Conservation (phyloP, 1,284 basidiomycete genomes). For the Cutaneotrichosporon sp. region DNA sequence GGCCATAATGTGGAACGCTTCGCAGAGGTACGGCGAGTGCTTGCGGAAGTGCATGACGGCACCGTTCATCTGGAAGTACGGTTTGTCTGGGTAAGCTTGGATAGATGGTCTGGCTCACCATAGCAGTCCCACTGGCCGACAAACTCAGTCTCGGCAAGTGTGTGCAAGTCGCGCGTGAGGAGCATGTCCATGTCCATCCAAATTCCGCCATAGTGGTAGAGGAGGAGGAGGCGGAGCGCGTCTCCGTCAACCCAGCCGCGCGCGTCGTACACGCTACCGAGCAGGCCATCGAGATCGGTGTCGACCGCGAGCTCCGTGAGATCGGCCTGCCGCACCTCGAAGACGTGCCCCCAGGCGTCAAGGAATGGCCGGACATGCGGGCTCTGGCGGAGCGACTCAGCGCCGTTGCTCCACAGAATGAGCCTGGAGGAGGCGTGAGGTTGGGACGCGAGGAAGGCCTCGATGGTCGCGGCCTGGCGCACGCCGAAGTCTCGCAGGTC, state of each 20-base stretch:
- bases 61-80: slow-evolving; percentile 82
- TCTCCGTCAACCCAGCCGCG: slow-evolving; percentile 94
- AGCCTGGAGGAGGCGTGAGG: slow-evolving; percentile 64
- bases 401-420: slow-evolving; percentile 61
- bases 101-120: slow-evolving; percentile 58
- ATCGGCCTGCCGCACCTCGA: slow-evolving; percentile 68
- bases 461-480: slow-evolving; percentile 81
- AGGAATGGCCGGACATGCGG: slow-evolving; percentile 7
- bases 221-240: slow-evolving; percentile 73
- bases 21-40: slow-evolving; percentile 89
- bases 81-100: slow-evolving; percentile 63
- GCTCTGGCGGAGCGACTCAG: slow-evolving; percentile 51
- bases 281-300: slow-evolving; percentile 66
- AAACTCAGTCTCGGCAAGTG: slow-evolving; percentile 85
- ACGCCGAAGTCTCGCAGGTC: slow-evolving; percentile 74
- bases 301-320: slow-evolving; percentile 66
- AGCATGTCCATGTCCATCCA: slow-evolving; percentile 97
- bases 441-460: slow-evolving; percentile 87
- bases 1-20: slow-evolving; percentile 86
- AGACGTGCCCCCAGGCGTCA: slow-evolving; percentile 62
- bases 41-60: slow-evolving; percentile 86
- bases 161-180: slow-evolving; percentile 75
- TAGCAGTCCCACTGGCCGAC: slow-evolving; percentile 97
- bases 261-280: slow-evolving; percentile 57
- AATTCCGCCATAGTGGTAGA: slow-evolving; percentile 86